phyloP scores from a whole-genome alignment of 2,329 filamentous ascomycete species.

The Cytospora piceicola region DNA sequence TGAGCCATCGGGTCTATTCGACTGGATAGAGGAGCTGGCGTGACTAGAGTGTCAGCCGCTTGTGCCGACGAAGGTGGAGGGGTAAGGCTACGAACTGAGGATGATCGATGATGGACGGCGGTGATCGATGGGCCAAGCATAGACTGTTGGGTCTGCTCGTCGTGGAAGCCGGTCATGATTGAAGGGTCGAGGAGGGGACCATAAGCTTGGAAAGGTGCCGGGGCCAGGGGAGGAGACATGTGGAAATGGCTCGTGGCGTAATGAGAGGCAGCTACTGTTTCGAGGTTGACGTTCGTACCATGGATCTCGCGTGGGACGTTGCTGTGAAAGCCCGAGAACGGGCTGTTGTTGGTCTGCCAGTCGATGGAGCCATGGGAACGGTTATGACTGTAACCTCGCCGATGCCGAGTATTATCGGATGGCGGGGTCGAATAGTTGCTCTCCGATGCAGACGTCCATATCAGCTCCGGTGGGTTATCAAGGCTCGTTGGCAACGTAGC shows the following conservation, averaged over 20 bases:
- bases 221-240: slow-evolving; percentile 36
- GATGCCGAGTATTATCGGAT: slow-evolving; percentile 43
- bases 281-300: slow-evolving; percentile 33
- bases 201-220: slow-evolving; percentile 41
- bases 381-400: slow-evolving; percentile 34
- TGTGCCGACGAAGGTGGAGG: slow-evolving; percentile 51
- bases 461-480: slow-evolving; percentile 37
- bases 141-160: slow-evolving; percentile 42
- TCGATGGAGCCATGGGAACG: slow-evolving; percentile 37
- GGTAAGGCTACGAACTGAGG: slow-evolving; percentile 54
- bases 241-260: slow-evolving; percentile 38
- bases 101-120: slow-evolving; percentile 43
- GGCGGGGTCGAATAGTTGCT: slow-evolving; percentile 55
- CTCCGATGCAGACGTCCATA: slow-evolving; percentile 50
- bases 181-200: slow-evolving; percentile 41
- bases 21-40: slow-evolving; percentile 46
- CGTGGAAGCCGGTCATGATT: slow-evolving; percentile 42
- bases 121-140: slow-evolving; percentile 26
- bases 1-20: slow-evolving; percentile 43
- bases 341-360: slow-evolving; percentile 37
- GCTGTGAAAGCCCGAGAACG: slow-evolving; percentile 37
- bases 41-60: slow-evolving; percentile 55
- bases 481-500: slow-evolving; percentile 15
- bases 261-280: slow-evolving; percentile 36
- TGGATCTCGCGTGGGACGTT: slow-evolving; percentile 30